Base-by-base conservation (phyloP, 1,284 basidiomycete species). In the Ceratobasidium sp. region DNA sequence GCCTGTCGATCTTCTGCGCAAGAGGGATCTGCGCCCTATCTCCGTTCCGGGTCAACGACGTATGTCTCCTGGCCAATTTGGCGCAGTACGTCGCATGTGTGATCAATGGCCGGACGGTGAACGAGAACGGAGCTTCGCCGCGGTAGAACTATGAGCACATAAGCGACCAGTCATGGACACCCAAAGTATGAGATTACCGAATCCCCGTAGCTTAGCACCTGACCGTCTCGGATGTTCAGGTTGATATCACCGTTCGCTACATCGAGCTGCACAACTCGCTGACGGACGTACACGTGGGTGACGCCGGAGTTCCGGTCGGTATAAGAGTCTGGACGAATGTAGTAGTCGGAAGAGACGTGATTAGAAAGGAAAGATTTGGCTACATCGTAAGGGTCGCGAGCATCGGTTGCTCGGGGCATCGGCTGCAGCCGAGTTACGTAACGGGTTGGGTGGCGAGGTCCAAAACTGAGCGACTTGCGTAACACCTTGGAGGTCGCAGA, bases 211-310 rank as follows among this genome's bases (percentile, higher is more conserved):
- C 94, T 95, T 67, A 97, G 83, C 18, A 97, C 89, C 73, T 88
- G 86, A 66, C 95, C 95, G 79, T 93, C 90, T 85, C 82, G 69
- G 84, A 97, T 88, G 87, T 97, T 97, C 83, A 98, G 86, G 85
- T 97, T 97, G 86, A 97, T 90, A 85, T 97, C 93, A 58, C 93
- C 96, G 83, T 98, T 95, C 20, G 90, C 89, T 13, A 98, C 95
- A 83, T 97, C 94, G 73, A 96, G 87, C 55, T 95, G 95, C 80
- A 94, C 91, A 82, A 97, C 84, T 73, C 94, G 81, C 86, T 98
- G 96, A 80, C 92, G 90, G 80, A 92, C 91, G 82, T 95, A 97
- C 81, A 96, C 87, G 84, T 97, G 95, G 23, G 94, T 93, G 63
- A 97, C 89, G n/a, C 93, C 93, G 1, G 95, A 95, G 77, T 89